Conservation (phyloP, 2,329 filamentous ascomycete species). For the Alternaria brassicae region DNA sequence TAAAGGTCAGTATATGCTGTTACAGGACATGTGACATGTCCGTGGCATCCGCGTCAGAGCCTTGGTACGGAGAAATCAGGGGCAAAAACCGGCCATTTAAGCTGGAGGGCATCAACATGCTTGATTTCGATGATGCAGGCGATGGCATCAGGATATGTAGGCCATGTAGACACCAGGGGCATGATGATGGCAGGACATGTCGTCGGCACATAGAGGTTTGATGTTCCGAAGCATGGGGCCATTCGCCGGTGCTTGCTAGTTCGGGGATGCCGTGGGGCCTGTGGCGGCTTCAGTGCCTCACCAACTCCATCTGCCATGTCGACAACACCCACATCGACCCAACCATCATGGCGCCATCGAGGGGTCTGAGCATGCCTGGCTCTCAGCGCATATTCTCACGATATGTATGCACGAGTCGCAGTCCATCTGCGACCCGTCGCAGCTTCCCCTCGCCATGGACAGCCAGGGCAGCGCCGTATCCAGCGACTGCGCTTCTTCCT, state of each 20-base stretch:
- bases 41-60: not conserved
- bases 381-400: not conserved
- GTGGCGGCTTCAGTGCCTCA: not conserved
- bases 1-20: too few relatives aligned
- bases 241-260: not conserved
- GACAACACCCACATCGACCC: slow-evolving; percentile 7
- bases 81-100: not conserved
- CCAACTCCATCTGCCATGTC: slow-evolving; percentile 9
- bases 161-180: not conserved
- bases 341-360: slow-evolving; percentile 28
- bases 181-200: not conserved
- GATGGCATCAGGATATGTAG: too few relatives aligned
- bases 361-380: slow-evolving; percentile 10
- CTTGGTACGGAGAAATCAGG: not conserved
- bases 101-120: not conserved
- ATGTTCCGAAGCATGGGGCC: slow-evolving; percentile 11
- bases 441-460: not conserved
- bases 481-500: not conserved
- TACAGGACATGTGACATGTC: not conserved
- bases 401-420: not conserved
- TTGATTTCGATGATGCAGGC: not conserved
- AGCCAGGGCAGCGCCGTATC: slow-evolving; percentile 1
- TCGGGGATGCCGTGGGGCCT: slow-evolving; percentile 6
- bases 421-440: not conserved
- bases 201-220: slow-evolving; percentile 12